phyloP scores from a whole-genome alignment of 208 protist species.

The Acanthamoeba healyi region DNA sequence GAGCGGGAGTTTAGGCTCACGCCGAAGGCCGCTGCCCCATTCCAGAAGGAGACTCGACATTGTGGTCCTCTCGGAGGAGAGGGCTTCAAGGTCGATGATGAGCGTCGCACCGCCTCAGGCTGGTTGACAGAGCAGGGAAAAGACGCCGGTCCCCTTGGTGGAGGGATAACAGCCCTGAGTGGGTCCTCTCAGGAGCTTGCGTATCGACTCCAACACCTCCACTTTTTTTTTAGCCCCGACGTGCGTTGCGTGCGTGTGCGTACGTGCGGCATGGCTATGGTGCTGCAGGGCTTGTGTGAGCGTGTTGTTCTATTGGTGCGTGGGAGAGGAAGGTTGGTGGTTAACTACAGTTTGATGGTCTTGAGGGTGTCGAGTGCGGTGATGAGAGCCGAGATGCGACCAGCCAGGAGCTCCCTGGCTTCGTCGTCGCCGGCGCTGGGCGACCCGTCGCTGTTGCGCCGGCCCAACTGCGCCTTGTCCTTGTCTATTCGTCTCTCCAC shows the following conservation, averaged over 20 bases:
- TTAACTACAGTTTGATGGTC: neutral
- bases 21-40: constrained; percentile 35
- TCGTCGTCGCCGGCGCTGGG: neutral
- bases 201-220: too few species aligned
- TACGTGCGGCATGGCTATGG: too few species aligned
- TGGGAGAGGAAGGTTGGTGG: too few species aligned
- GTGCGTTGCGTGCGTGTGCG: too few species aligned
- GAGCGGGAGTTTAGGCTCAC: neutral
- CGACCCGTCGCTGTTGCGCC: neutral
- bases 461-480: neutral
- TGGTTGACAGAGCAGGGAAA: constrained; percentile 39
- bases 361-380: neutral
- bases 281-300: too few species aligned
- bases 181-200: too few species aligned
- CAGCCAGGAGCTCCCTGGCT: neutral
- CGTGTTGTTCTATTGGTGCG: too few species aligned
- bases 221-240: too few species aligned
- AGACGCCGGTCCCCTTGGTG: constrained; percentile 36
- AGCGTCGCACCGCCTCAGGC: constrained; percentile 40
- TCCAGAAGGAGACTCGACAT: constrained; percentile 42
- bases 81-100: constrained; percentile 32
- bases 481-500: neutral
- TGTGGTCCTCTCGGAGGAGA: neutral
- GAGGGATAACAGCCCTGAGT: too few species aligned
- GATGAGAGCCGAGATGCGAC: neutral